A percentile compares a stretch with the other conserved stretches of the same genome.
Conservation (phyloP, 805 yeast genomes). For the Kazachstania martiniae region DNA sequence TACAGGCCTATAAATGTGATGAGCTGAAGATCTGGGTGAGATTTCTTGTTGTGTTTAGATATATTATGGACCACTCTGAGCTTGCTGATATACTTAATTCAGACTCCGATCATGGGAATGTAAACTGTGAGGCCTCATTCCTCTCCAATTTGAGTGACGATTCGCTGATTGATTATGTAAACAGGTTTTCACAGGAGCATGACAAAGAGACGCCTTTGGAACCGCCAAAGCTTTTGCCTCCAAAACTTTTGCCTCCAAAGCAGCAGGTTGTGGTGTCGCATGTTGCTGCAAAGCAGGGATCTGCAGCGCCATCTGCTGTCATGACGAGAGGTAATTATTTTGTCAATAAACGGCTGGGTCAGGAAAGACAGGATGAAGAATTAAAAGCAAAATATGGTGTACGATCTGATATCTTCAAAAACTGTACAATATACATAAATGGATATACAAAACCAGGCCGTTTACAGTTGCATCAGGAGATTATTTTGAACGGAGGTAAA, state of each 20-base stretch:
- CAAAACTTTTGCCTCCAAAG: no score
- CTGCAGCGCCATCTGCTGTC: neutral
- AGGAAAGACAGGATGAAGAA: constrained; percentile 11
- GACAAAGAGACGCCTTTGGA: neutral
- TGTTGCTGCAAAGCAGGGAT: neutral
- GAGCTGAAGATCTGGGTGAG: no score
- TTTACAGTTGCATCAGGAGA: constrained; percentile 54
- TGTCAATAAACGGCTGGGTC: constrained; percentile 5
- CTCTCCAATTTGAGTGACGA: constrained; percentile 13
- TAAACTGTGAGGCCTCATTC: neutral
- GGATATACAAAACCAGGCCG: constrained; percentile 85
- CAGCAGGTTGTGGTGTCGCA: no score
- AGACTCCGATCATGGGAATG: no score
- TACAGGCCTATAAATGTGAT: no score
- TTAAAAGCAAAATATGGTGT: constrained; percentile 10
- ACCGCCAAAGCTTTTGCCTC: no score
- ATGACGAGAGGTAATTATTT: constrained; percentile 15
- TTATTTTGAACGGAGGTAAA: constrained; percentile 71
- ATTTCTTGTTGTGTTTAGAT: no score
- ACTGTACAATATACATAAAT: constrained; percentile 67
- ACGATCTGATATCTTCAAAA: constrained; percentile 40
- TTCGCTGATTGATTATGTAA: constrained; percentile 12
- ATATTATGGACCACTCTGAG: no score
- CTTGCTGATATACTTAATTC: no score
- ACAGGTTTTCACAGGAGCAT: constrained; percentile 7